Conservation (phyloP, 305 asterid species). For the Rubia tinctorum region DNA sequence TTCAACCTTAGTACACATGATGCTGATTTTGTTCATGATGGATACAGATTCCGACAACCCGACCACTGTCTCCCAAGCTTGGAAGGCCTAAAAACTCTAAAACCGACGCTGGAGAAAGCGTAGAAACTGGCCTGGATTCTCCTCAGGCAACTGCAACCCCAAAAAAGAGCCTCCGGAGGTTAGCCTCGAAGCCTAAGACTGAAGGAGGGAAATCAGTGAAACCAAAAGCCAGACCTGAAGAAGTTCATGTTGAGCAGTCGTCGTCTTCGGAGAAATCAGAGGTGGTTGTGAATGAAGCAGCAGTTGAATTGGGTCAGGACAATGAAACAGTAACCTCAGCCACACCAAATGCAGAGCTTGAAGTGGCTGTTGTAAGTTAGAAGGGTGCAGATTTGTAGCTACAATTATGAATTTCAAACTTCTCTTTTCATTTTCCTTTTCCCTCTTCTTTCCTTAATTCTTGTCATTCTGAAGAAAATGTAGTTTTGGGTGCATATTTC, state of each 20-base stretch:
- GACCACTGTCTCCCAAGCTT: constrained; percentile 44
- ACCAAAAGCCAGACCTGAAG: constrained; percentile 18
- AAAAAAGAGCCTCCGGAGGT: constrained; percentile 19
- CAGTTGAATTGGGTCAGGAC: constrained; percentile 11
- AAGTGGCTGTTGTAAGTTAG: constrained; percentile 30
- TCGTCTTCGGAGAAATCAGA: neutral
- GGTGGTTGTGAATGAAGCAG: constrained; percentile 15
- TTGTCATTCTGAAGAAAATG: neutral
- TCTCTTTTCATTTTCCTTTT: neutral
- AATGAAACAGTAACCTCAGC: constrained; percentile 8
- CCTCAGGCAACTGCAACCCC: constrained; percentile 4
- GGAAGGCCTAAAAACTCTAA: constrained; percentile 37
- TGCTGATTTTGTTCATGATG: constrained; percentile 3
- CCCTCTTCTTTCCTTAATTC: neutral
- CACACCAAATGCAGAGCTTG: constrained; percentile 22
- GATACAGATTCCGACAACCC: constrained; percentile 40
- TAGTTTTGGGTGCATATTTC: neutral
- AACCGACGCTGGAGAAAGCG: constrained; percentile 25
- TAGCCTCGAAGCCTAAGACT: constrained; percentile 23
- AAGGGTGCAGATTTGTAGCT: constrained; percentile 11
- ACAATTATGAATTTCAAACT: neutral
- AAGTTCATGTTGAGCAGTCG: neutral
- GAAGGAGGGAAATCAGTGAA: constrained; percentile 18
- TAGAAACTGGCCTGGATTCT: constrained; percentile 19
- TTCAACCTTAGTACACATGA: neutral